Evolutionary conservation across 164 flowering plant genomes (phyloP), one percentile per base, ranked within the genome.

Genomic region (Piper longum): DNA sequence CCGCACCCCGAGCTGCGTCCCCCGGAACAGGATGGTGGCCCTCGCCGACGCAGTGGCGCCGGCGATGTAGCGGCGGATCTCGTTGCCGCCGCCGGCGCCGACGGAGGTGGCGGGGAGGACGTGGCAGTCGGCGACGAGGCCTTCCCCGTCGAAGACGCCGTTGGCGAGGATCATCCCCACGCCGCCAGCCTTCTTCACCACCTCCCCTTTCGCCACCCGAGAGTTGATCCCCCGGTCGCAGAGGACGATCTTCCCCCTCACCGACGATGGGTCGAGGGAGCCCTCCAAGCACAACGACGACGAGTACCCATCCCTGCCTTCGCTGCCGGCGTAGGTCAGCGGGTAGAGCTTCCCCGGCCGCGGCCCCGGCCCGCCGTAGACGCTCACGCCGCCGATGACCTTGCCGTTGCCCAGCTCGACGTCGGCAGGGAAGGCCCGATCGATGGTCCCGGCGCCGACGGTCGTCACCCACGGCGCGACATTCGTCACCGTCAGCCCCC

Each of bases 391-490:
- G 1, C 79, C 65, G 0, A 89, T 19, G 4, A 69, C 52, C 41
- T 66, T 76, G 3, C 96, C 97, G 66, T 85, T 84, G 0, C 96
- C 96, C 9, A 91, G 86, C 70, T 74, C 73, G 4, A 95, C 91
- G 60, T 82, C 75, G 11, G 99, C 97, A 0, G 97, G 96, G 62
- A 88, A 90, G 57, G 83, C 85, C 45, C 99, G 68, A 54, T 93
- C 99, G 0, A 90, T 76, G 0, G 89, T 81, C 0, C 99, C 95
- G 0, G 99, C 99, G 2, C 96, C 99, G 8, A 90, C 96, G 0
- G 96, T 85, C 0, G 96, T 85, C 4, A 91, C 83, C 99, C 97
- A 95, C 0, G 97, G 99, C 0, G 99, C 95, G 0, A 91, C 84
- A 56, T 95, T 95, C 0, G 97, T 87, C 8, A 91, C 96, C 0